Evolutionary conservation across 106 monocot genomes (phyloP), one percentile per base, ranked within the genome.

Genomic region (Acorus calamus): DNA sequence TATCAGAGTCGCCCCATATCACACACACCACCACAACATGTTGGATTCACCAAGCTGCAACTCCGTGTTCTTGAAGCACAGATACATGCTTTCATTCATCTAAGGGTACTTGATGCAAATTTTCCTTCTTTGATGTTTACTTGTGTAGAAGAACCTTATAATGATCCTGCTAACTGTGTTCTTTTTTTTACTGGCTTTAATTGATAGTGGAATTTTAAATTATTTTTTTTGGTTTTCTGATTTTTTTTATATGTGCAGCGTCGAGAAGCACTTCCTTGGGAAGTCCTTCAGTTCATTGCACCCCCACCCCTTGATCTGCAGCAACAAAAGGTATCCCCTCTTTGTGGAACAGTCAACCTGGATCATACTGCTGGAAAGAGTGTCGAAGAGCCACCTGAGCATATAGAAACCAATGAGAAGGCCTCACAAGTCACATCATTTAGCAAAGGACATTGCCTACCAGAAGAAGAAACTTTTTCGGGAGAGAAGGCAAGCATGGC

Each of bases 61-160:
- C 81, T 92, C 74, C 79, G 83, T 79, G 92, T 98, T 70, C 85
- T 92, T 6, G 92, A 98, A 81, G 98, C 92, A 65, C 98, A 98
- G 65, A 92, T 98, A 73, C 76, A 88, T 64, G 98, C 98, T 60
- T 98, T 98, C 71, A 78, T 88, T 66, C 81, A 88, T 64, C 44
- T 92, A 46, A 98, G 83, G 92, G 92, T 98, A 28, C 28, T 28
- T 28, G 1, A 28, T 28, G 28, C 28, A 28, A 28, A 28, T 28
- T 28, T 28, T 28, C 28, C 28, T 28, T 28, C 28, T 28, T 28
- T 28, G 28, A 28, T 28, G 28, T 28, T 28, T 28, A 28, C 28
- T 28, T 28, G 28, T 28, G 28, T 1, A 28, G 28, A 1, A 28
- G 28, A 28, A 28, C 28, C 28, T 28, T 28, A 28, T 28, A 28